Percentiles rank a stretch among this genome's conserved stretches.
These are phyloP conservation scores for Paramecium sexaurelia DNA, from an alignment of 73 alveolate genomes.

Conservation along the genomic window DNA sequence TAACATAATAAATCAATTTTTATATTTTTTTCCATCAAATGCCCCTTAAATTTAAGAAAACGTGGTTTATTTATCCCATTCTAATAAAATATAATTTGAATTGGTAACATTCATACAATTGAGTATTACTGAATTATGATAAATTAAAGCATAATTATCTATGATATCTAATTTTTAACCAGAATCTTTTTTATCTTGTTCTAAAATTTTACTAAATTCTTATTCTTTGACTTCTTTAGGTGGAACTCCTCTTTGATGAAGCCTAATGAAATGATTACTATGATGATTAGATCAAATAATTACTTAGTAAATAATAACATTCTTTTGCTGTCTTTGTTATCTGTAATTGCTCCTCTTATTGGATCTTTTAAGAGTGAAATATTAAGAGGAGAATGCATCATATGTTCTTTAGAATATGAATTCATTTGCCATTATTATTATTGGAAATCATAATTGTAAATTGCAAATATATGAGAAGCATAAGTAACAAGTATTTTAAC, in stretches of 20 bases:
- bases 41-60: not conserved
- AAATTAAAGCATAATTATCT: constrained; percentile 2
- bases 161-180: not conserved
- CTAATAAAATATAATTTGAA: not conserved
- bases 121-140: not conserved
- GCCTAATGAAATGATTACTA: constrained; percentile 23
- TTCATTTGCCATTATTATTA: constrained; percentile 19
- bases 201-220: not conserved
- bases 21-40: constrained; percentile 44
- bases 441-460: not conserved
- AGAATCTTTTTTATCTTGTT: not conserved
- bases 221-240: constrained; percentile 3
- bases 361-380: constrained; percentile 6
- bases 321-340: not conserved
- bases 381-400: constrained; percentile 10
- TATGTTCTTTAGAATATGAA: constrained; percentile 4
- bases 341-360: constrained; percentile 48
- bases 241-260: constrained; percentile 36
- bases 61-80: constrained; percentile 24
- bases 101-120: not conserved
- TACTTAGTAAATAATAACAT: constrained; percentile 37
- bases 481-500: not conserved
- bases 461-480: not conserved
- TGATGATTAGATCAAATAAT: not conserved
- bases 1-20: not conserved